These are phyloP conservation scores for Capsella rubella DNA, from an alignment of 441 rosid genomes.

Conservation along the genomic window DNA sequence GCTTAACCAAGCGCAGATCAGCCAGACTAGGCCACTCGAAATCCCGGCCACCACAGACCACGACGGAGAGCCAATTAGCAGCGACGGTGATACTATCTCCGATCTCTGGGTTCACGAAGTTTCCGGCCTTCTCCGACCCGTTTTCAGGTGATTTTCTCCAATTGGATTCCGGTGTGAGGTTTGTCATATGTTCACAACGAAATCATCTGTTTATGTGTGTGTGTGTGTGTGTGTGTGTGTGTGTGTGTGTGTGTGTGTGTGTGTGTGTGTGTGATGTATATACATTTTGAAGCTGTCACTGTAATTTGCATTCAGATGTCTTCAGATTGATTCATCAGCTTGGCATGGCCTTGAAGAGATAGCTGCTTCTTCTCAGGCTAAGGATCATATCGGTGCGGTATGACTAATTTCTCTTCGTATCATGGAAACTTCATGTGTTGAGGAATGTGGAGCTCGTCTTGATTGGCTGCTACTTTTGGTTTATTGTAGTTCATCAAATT, in stretches of 20 bases:
- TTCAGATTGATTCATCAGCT: slow-evolving; percentile 67
- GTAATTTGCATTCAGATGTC: slow-evolving; percentile 53
- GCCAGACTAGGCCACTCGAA: slow-evolving; percentile 48
- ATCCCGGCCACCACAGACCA: slow-evolving; percentile 12
- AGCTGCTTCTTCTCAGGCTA: slow-evolving; percentile 71
- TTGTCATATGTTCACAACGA: neutral
- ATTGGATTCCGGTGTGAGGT: neutral
- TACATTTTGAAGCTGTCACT: neutral
- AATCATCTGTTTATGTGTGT: neutral
- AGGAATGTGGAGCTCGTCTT: neutral
- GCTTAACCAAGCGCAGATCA: slow-evolving; percentile 45
- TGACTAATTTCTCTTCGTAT: slow-evolving; percentile 27
- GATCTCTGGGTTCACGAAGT: slow-evolving; percentile 79
- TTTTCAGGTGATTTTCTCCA: slow-evolving; percentile 62
- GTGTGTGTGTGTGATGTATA: neutral
- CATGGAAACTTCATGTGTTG: neutral
- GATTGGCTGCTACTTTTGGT: slow-evolving; percentile 1
- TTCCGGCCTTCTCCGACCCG: slow-evolving; percentile 78
- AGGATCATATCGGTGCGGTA: slow-evolving; percentile 89
- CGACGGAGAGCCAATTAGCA: slow-evolving; percentile 48
- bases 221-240: neutral
- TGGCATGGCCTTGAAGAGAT: slow-evolving; percentile 90
- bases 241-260: neutral
- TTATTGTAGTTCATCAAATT: slow-evolving; percentile 68
- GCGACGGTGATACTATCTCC: slow-evolving; percentile 61